These are phyloP conservation scores for Rhodotorula sp. DNA, from an alignment of 1,284 basidiomycete species.

Conservation along the genomic window DNA sequence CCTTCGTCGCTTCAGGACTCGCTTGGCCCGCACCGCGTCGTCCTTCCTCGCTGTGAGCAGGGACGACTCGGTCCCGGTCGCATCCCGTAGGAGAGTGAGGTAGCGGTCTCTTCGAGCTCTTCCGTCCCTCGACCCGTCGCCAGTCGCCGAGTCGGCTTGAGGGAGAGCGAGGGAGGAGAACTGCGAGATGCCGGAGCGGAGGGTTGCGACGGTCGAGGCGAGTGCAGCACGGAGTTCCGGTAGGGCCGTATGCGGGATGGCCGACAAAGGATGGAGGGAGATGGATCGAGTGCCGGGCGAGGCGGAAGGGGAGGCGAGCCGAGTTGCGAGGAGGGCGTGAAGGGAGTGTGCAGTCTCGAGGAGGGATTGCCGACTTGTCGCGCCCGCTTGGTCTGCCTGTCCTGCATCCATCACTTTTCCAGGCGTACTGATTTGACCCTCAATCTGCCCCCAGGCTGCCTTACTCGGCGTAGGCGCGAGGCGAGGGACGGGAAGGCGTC, in stretches of 20 bases:
- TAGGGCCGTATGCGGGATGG: background rate
- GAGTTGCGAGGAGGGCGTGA: background rate
- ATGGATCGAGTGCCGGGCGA: background rate
- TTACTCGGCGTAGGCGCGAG: too few relatives aligned
- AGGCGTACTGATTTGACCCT: background rate
- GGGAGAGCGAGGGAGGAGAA: conserved; percentile 3
- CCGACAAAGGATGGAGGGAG: conserved; percentile 4
- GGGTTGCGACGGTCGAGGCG: background rate
- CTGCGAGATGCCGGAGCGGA: conserved; percentile 7
- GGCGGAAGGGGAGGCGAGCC: background rate
- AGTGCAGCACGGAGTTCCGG: background rate
- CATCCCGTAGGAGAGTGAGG: conserved; percentile 19
- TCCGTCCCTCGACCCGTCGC: background rate
- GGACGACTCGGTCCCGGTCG: background rate
- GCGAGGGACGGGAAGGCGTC: too few relatives aligned
- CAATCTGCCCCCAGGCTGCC: background rate
- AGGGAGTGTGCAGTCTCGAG: conserved; percentile 4
- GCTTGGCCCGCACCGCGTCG: background rate
- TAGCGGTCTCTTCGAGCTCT: conserved; percentile 11
- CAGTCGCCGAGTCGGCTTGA: background rate
- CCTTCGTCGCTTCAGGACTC: too few relatives aligned
- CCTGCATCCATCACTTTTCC: background rate
- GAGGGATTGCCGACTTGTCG: background rate
- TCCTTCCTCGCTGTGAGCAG: background rate
- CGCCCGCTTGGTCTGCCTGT: background rate